A percentile compares a stretch with the other conserved stretches of the same genome.
Evolutionary conservation across 805 yeast species (phyloP).

Genomic region (Lipomyces yamadae): DNA sequence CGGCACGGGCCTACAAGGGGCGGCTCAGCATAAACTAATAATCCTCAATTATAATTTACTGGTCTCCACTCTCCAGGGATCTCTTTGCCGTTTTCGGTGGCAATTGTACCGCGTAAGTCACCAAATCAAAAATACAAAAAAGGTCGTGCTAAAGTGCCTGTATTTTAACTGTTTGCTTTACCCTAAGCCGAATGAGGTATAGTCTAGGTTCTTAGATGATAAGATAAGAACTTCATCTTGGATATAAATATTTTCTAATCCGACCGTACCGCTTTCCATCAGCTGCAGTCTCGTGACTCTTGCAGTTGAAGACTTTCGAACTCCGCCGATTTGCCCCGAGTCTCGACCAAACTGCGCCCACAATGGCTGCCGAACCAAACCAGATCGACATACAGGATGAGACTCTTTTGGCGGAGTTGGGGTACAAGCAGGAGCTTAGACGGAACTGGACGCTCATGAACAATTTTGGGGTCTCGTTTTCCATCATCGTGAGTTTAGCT

Average conservation of each 20-base stretch:
- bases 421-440: neutral
- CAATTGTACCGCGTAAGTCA: too few relatives aligned
- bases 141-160: too few relatives aligned
- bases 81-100: too few relatives aligned
- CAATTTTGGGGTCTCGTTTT: neutral
- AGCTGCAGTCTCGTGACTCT: neutral
- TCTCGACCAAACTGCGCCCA: neutral
- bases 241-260: neutral
- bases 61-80: too few relatives aligned
- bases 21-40: too few relatives aligned
- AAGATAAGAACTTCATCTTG: neutral
- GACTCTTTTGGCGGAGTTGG: neutral
- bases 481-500: neutral
- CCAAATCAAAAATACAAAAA: too few relatives aligned
- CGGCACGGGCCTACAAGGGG: too few relatives aligned
- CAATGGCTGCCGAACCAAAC: neutral
- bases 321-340: neutral
- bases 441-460: neutral
- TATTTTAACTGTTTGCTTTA: too few relatives aligned
- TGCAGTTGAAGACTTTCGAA: neutral
- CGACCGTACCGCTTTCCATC: neutral
- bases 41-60: too few relatives aligned
- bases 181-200: neutral
- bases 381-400: neutral
- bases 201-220: neutral